Percentiles rank a stretch among this genome's conserved stretches.
Conservation (phyloP, 345 rosid species). For the Balakata baccata region DNA sequence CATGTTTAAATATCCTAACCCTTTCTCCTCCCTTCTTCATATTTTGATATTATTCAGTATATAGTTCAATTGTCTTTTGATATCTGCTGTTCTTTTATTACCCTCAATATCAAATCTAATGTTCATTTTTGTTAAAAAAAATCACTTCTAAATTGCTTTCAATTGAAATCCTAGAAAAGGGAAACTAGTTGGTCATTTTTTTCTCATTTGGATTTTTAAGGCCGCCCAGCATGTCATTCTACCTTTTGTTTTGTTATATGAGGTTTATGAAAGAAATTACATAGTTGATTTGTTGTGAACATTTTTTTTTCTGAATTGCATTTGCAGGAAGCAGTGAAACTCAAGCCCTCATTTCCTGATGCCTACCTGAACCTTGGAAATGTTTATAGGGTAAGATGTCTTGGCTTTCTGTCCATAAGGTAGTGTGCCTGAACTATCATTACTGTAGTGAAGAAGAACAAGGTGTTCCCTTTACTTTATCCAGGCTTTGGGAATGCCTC, state of each 20-base stretch:
- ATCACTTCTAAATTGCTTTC: background rate
- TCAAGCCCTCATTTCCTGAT: conserved; percentile 87
- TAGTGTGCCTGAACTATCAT: conserved; percentile 23
- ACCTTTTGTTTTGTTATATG: background rate
- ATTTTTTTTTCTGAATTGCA: background rate
- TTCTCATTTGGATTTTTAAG: background rate
- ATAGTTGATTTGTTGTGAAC: background rate
- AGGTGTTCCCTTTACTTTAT: conserved; percentile 36
- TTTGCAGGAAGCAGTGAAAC: conserved; percentile 87
- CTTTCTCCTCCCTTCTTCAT: background rate
- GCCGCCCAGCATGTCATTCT: background rate
- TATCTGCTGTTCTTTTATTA: background rate
- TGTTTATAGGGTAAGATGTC: conserved; percentile 83
- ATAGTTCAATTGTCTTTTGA: background rate
- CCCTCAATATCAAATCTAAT: background rate
- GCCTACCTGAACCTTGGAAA: conserved; percentile 95
- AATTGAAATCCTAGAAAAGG: background rate
- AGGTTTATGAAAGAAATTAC: background rate
- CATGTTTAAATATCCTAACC: too few species aligned
- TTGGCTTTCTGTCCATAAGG: conserved; percentile 23
- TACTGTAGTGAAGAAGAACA: conserved; percentile 35
- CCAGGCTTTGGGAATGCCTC: conserved; percentile 91
- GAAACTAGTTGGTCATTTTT: background rate
- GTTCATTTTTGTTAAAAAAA: background rate
- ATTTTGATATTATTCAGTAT: background rate